A percentile compares a stretch with the other conserved stretches of the same genome.
Evolutionary conservation across 2,329 filamentous ascomycete genomes (phyloP).

Genomic region (Cercospora berteroae): DNA sequence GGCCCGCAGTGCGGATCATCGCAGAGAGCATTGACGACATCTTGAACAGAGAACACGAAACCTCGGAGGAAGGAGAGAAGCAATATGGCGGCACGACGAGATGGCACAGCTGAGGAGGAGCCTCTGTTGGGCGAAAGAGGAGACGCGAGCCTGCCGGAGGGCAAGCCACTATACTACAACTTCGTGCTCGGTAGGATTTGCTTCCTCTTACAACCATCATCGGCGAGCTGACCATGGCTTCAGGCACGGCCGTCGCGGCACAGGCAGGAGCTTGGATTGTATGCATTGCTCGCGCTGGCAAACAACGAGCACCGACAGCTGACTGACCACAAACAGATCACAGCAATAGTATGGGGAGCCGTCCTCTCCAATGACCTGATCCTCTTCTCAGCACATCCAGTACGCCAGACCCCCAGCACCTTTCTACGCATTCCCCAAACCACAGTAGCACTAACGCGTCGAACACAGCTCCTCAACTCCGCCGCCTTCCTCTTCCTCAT

Average conservation of each 20-base stretch:
- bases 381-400: conserved; percentile 85
- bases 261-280: conserved; percentile 74
- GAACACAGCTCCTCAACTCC: conserved; percentile 39
- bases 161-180: conserved; percentile 65
- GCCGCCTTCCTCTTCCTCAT: conserved; percentile 71
- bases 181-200: conserved; percentile 66
- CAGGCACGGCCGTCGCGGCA: conserved; percentile 77
- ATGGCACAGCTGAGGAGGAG: conserved; percentile 57
- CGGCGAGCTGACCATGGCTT: conserved; percentile 17
- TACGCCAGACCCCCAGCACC: conserved; percentile 47
- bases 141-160: conserved; percentile 68
- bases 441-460: neutral
- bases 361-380: conserved; percentile 70
- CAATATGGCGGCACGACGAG: conserved; percentile 5
- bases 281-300: conserved; percentile 26
- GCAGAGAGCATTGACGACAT: neutral
- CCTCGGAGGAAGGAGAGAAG: neutral
- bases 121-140: conserved; percentile 70
- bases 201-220: neutral
- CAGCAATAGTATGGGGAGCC: conserved; percentile 72
- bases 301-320: neutral
- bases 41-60: neutral
- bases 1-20: neutral
- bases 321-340: conserved; percentile 50
- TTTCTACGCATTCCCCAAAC: neutral